A percentile compares a stretch with the other conserved stretches of the same genome.
phyloP scores from a whole-genome alignment of 352 stramenopile genomes.

The Phytophthora pinifolia region DNA sequence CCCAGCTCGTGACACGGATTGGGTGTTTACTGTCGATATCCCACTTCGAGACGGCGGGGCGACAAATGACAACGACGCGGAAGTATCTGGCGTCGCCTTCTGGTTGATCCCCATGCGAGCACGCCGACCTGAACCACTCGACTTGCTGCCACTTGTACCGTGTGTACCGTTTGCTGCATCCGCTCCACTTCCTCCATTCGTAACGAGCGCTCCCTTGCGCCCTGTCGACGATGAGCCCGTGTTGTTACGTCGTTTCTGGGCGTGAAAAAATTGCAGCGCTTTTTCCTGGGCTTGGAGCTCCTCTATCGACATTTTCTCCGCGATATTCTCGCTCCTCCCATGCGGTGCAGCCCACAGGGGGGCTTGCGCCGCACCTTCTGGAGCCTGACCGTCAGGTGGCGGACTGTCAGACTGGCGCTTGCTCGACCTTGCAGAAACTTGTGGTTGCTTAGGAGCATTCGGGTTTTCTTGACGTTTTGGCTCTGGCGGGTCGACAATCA shows the following conservation, averaged over 20 bases:
- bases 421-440: not conserved
- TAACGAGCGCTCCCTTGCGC: slow-evolving; percentile 8
- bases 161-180: slow-evolving; percentile 3
- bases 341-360: slow-evolving; percentile 1
- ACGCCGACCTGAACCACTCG: slow-evolving; percentile 15
- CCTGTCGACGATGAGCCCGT: slow-evolving; percentile 6
- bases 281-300: slow-evolving; percentile 57
- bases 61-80: slow-evolving; percentile 17
- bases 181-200: not conserved
- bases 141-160: slow-evolving; percentile 7
- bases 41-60: slow-evolving; percentile 26
- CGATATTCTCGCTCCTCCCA: slow-evolving; percentile 25
- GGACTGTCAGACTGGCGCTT: slow-evolving; percentile 3
- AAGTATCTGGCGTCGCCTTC: not conserved
- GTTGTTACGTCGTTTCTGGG: slow-evolving; percentile 33
- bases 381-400: not conserved
- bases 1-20: slow-evolving; percentile 9
- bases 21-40: slow-evolving; percentile 14
- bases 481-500: not conserved
- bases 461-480: slow-evolving; percentile 6
- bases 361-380: slow-evolving; percentile 4
- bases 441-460: not conserved
- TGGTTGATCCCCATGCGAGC: slow-evolving; percentile 26
- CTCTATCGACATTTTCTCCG: slow-evolving; percentile 44
- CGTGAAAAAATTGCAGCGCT: slow-evolving; percentile 37